Conservation (phyloP, 805 yeast species). For the Starmerella bacillaris region DNA sequence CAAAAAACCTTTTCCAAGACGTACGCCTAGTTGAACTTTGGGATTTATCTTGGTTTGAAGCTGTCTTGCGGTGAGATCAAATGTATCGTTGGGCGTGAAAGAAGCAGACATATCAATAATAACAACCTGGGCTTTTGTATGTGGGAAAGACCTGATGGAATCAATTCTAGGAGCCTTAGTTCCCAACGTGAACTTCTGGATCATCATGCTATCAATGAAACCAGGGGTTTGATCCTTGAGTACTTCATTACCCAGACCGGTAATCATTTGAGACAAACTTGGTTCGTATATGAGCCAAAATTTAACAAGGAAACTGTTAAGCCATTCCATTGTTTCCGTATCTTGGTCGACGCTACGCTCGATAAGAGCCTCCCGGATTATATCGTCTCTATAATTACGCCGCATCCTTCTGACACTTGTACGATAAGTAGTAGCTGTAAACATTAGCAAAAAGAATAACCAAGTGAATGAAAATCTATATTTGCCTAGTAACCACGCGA, state of each 20-base stretch:
- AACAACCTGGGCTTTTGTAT: slow-evolving; percentile 80
- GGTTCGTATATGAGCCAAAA: slow-evolving; percentile 91
- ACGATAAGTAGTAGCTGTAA: slow-evolving; percentile 56
- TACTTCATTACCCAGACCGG: slow-evolving; percentile 69
- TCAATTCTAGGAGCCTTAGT: slow-evolving; percentile 92
- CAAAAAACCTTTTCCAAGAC: slow-evolving; percentile 57
- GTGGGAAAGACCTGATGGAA: slow-evolving; percentile 69
- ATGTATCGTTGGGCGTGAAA: slow-evolving; percentile 75
- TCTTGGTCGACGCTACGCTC: slow-evolving; percentile 60
- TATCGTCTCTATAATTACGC: slow-evolving; percentile 50
- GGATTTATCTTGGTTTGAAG: slow-evolving; percentile 71
- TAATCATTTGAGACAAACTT: slow-evolving; percentile 63
- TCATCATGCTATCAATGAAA: slow-evolving; percentile 66
- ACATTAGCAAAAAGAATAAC: slow-evolving; percentile 49
- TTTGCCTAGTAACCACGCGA: slow-evolving; percentile 68
- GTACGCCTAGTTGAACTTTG: slow-evolving; percentile 55
- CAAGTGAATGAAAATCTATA: slow-evolving; percentile 64
- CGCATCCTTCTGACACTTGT: slow-evolving; percentile 70
- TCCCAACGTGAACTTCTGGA: slow-evolving; percentile 79
- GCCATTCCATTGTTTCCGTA: slow-evolving; percentile 90
- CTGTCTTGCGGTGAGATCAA: slow-evolving; percentile 74
- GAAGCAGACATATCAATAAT: slow-evolving; percentile 96
- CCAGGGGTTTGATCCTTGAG: slow-evolving; percentile 71
- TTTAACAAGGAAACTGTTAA: slow-evolving; percentile 70
- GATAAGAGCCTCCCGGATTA: slow-evolving; percentile 72